A percentile compares a stretch with the other conserved stretches of the same genome.
Conservation (phyloP, 805 yeast species). For the Ogataea paradorogensis region DNA sequence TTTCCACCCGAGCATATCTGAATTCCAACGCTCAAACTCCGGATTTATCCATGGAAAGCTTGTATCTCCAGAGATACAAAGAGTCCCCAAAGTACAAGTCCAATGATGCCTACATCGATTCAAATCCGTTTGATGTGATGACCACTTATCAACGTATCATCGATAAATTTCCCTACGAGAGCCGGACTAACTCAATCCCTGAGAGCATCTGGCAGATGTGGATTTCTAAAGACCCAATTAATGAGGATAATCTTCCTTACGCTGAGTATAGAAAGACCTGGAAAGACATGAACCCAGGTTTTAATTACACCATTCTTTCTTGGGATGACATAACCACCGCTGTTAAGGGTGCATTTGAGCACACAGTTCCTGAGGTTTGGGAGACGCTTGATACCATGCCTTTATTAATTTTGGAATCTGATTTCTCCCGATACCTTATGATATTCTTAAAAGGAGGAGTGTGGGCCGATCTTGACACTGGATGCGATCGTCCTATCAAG, state of each 20-base stretch:
- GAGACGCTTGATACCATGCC: conserved; percentile 76
- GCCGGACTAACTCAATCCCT: conserved; percentile 14
- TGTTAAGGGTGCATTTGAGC: conserved; percentile 49
- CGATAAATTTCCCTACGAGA: conserved; percentile 16
- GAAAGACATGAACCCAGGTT: conserved; percentile 54
- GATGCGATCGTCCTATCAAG: conserved; percentile 60
- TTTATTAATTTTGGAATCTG: conserved; percentile 74
- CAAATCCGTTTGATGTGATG: conserved; percentile 29
- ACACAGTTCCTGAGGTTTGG: conserved; percentile 66
- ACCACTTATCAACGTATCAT: conserved; percentile 15
- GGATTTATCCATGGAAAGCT: conserved; percentile 4
- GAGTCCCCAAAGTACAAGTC: conserved; percentile 34
- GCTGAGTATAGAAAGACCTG: conserved; percentile 53
- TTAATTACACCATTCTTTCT: conserved; percentile 65
- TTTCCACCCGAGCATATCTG: conserved; percentile 5
- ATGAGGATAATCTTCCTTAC: conserved; percentile 44
- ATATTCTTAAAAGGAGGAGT: conserved; percentile 85
- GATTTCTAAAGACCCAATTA: conserved; percentile 16
- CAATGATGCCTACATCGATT: conserved; percentile 30
- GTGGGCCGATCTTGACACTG: conserved; percentile 84
- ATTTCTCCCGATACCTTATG: conserved; percentile 81
- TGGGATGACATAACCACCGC: conserved; percentile 51
- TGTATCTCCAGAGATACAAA: conserved; percentile 14
- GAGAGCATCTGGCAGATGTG: conserved; percentile 22
- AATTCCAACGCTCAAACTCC: neutral